Conservation (phyloP, 2,329 filamentous ascomycete species). For the Sclerotinia sclerotiorum region DNA sequence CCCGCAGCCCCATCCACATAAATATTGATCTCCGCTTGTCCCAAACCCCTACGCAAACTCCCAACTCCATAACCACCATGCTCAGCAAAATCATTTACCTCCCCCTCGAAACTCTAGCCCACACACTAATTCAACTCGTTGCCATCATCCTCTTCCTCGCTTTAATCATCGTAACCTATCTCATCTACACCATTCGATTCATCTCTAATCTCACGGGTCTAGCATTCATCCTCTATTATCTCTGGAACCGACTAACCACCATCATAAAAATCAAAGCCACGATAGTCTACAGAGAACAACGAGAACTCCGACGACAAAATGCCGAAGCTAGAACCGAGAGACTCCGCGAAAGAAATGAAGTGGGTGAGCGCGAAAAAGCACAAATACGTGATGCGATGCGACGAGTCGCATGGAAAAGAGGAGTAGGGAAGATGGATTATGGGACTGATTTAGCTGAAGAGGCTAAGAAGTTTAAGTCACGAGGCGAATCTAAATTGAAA, state of each 20-base stretch:
- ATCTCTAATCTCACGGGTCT: conserved; percentile 2
- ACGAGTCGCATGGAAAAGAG: conserved; percentile 17
- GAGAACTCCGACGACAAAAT: conserved; percentile 14
- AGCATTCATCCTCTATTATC: not conserved
- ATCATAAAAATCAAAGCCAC: not conserved
- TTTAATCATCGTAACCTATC: not conserved
- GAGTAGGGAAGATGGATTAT: conserved; percentile 20
- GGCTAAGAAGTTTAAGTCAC: not conserved
- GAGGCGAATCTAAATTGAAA: not conserved
- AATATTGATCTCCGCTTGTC: not conserved
- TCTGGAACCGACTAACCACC: not conserved
- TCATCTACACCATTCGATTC: not conserved
- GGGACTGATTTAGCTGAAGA: conserved; percentile 15
- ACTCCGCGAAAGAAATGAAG: not conserved
- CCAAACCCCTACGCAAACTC: not conserved
- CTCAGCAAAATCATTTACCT: not conserved
- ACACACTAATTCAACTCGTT: not conserved
- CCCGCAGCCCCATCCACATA: not conserved
- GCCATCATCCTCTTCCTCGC: conserved; percentile 11
- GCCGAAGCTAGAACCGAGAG: not conserved
- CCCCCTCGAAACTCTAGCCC: not conserved
- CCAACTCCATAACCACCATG: not conserved
- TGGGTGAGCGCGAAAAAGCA: not conserved
- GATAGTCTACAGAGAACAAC: not conserved
- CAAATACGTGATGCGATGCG: conserved; percentile 18